Conservation (phyloP, 2,329 filamentous ascomycete genomes). For the Camillea tinctor region DNA sequence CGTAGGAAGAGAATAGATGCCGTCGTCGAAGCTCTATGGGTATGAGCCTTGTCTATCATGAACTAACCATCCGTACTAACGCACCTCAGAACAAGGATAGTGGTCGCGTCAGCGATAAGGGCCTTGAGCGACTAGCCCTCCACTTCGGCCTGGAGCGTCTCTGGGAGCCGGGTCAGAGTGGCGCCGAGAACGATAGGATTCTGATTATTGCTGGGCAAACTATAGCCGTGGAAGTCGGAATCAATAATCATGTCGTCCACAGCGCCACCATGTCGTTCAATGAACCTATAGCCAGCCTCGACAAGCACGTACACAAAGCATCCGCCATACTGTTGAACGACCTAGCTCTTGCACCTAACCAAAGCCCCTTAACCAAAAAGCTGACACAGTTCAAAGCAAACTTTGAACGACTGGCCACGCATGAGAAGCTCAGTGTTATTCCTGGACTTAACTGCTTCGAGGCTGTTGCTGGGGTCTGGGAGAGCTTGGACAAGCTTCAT, state of each 20-base stretch:
- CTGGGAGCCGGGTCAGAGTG: slow-evolving; percentile 53
- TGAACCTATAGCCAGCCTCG: slow-evolving; percentile 56
- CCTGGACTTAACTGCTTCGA: slow-evolving; percentile 74
- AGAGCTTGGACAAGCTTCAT: slow-evolving; percentile 67
- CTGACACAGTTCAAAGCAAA: slow-evolving; percentile 71
- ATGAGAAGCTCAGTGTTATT: slow-evolving; percentile 70
- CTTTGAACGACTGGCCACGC: slow-evolving; percentile 63
- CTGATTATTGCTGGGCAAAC: slow-evolving; percentile 63
- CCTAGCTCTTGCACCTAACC: slow-evolving; percentile 56
- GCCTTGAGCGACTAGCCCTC: slow-evolving; percentile 68
- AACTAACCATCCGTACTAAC: not conserved
- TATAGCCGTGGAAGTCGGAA: slow-evolving; percentile 59
- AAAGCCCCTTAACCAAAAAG: slow-evolving; percentile 67
- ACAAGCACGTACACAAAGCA: slow-evolving; percentile 59
- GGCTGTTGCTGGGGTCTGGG: slow-evolving; percentile 71
- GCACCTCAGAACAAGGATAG: slow-evolving; percentile 38
- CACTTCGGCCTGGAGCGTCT: slow-evolving; percentile 65
- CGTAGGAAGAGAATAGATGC: slow-evolving; percentile 52
- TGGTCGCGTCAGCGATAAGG: slow-evolving; percentile 70
- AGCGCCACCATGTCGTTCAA: slow-evolving; percentile 63
- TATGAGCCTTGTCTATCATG: slow-evolving; percentile 36
- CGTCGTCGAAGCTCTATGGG: slow-evolving; percentile 50
- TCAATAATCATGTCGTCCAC: slow-evolving; percentile 61
- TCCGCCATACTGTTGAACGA: slow-evolving; percentile 65
- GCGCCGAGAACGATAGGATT: slow-evolving; percentile 50